A percentile compares a stretch with the other conserved stretches of the same genome.
Evolutionary conservation across 306 rosid genomes (phyloP).

Genomic region (Hippophae rhamnoides): DNA sequence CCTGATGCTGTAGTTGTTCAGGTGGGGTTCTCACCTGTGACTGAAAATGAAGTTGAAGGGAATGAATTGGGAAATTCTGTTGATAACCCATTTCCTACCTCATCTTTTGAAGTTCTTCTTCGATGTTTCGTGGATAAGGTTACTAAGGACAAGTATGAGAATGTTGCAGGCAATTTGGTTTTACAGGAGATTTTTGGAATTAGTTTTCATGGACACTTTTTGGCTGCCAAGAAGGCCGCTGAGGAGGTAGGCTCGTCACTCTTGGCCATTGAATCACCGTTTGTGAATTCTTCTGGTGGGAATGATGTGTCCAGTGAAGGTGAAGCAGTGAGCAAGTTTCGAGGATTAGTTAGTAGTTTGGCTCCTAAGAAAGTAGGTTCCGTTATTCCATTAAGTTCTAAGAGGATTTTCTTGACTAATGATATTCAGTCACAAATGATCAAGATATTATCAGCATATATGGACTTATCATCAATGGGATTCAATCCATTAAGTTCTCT

Average conservation of each 20-base stretch:
- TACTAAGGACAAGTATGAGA: constrained; percentile 53
- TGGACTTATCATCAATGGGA: constrained; percentile 22
- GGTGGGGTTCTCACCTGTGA: constrained; percentile 26
- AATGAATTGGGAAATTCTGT: constrained; percentile 16
- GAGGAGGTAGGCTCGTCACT: constrained; percentile 49
- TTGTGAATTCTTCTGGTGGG: constrained; percentile 20
- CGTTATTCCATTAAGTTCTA: constrained; percentile 16
- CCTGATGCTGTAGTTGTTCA: constrained; percentile 78
- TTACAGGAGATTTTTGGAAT: constrained; percentile 61
- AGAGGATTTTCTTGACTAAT: constrained; percentile 29
- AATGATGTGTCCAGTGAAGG: constrained; percentile 20
- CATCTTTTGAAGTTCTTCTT: constrained; percentile 51
- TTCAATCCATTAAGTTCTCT: constrained; percentile 17
- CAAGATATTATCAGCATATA: constrained; percentile 30
- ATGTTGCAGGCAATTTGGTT: constrained; percentile 47
- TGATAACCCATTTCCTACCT: constrained; percentile 41
- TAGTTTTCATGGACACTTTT: constrained; percentile 54
- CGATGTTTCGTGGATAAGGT: constrained; percentile 57
- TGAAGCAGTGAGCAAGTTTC: constrained; percentile 27
- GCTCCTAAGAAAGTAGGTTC: constrained; percentile 40
- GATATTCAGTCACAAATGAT: constrained; percentile 32
- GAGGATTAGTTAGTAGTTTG: constrained; percentile 38
- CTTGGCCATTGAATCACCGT: constrained; percentile 41
- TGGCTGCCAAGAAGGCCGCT: constrained; percentile 62
- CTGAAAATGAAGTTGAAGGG: constrained; percentile 9